Evolutionary conservation across 768 basidiomycete species (phyloP).

Genomic region (Boletellus ananiceps): DNA sequence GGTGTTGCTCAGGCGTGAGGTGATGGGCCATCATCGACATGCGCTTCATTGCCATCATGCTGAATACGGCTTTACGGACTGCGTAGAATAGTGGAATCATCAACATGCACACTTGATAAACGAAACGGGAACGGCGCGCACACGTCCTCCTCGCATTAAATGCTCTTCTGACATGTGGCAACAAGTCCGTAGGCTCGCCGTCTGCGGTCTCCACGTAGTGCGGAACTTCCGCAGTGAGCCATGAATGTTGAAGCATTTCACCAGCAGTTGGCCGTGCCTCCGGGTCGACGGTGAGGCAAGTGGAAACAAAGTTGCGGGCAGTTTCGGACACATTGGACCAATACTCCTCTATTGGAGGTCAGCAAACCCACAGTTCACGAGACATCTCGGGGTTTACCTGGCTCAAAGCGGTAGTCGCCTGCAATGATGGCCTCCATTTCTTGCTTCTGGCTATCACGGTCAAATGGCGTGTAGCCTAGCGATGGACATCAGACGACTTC

Average conservation of each 20-base stretch:
- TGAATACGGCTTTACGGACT: constrained; percentile 88
- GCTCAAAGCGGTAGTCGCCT: constrained; percentile 91
- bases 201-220: constrained; percentile 59
- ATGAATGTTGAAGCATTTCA: constrained; percentile 64
- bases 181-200: constrained; percentile 67
- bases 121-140: constrained; percentile 36
- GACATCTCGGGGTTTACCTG: constrained; percentile 32
- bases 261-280: constrained; percentile 71
- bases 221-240: constrained; percentile 59
- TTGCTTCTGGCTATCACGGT: constrained; percentile 78
- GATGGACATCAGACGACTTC: background rate
- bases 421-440: constrained; percentile 96
- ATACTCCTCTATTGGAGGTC: constrained; percentile 55
- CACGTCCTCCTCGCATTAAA: constrained; percentile 88
- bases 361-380: background rate
- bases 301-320: constrained; percentile 76
- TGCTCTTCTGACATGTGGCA: constrained; percentile 85
- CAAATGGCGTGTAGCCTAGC: constrained; percentile 91
- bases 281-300: constrained; percentile 86
- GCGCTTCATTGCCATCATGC: constrained; percentile 81
- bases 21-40: constrained; percentile 54
- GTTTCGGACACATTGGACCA: constrained; percentile 82
- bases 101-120: constrained; percentile 1
- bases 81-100: constrained; percentile 5
- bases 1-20: constrained; percentile 40